Evolutionary conservation across 306 rosid species (phyloP).

Genomic region (Mimosa pudica): DNA sequence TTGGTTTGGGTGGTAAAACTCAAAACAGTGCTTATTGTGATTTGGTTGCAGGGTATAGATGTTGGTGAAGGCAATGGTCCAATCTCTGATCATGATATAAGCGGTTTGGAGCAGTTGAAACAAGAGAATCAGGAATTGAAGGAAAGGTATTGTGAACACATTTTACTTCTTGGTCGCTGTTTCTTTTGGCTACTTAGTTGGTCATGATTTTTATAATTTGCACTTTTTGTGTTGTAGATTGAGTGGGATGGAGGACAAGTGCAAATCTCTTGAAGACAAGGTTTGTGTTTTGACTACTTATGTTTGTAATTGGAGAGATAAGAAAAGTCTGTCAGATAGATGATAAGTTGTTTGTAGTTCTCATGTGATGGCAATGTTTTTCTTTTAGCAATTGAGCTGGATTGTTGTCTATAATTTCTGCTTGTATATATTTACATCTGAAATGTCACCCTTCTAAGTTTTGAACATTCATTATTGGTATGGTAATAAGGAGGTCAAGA

Average conservation of each 20-base stretch:
- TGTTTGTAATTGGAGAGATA: neutral
- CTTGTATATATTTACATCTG: neutral
- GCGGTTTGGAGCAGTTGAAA: slow-evolving; percentile 50
- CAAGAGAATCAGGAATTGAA: slow-evolving; percentile 67
- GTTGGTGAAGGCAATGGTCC: slow-evolving; percentile 28
- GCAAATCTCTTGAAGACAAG: slow-evolving; percentile 63
- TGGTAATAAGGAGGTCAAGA: neutral
- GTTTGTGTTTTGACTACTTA: slow-evolving; percentile 40
- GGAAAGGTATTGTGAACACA: slow-evolving; percentile 51
- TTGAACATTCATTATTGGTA: too few species aligned
- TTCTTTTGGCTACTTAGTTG: slow-evolving; percentile 12
- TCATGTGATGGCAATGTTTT: neutral
- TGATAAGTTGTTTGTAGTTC: neutral
- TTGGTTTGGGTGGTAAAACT: slow-evolving; percentile 17
- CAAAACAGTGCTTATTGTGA: slow-evolving; percentile 11
- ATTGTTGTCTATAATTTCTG: neutral
- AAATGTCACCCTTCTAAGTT: neutral
- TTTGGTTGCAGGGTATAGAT: slow-evolving; percentile 55
- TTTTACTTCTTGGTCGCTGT: neutral
- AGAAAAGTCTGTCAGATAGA: too few species aligned
- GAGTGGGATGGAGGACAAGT: slow-evolving; percentile 48
- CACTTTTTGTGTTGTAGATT: slow-evolving; percentile 42
- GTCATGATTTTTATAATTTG: neutral
- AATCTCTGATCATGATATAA: slow-evolving; percentile 35
- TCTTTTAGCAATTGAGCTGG: neutral